Conservation (phyloP, 2,329 filamentous ascomycete species). For the Cladosporium oxysporum region DNA sequence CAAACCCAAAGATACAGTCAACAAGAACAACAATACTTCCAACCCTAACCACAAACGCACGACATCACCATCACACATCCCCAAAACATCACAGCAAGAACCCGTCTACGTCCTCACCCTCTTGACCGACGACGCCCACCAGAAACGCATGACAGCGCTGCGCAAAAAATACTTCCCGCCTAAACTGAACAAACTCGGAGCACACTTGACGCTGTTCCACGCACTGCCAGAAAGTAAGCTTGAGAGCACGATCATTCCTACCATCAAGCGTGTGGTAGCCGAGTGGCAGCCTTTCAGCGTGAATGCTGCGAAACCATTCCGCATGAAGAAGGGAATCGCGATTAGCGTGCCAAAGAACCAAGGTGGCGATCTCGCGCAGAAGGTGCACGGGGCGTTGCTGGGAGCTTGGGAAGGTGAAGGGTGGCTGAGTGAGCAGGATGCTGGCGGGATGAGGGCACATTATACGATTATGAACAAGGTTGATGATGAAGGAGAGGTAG, state of each 20-base stretch:
- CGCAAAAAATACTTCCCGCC: constrained; percentile 45
- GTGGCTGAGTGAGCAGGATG: constrained; percentile 47
- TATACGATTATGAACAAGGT: constrained; percentile 53
- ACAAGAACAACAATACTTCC: neutral
- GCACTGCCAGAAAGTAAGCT: constrained; percentile 46
- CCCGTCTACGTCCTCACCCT: constrained; percentile 48
- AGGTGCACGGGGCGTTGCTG: constrained; percentile 41
- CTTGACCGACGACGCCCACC: constrained; percentile 41
- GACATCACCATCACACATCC: constrained; percentile 30
- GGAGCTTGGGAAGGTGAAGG: constrained; percentile 39
- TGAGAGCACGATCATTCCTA: constrained; percentile 37
- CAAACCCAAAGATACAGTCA: neutral
- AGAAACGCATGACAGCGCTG: constrained; percentile 42
- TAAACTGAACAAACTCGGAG: constrained; percentile 45
- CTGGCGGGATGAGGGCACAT: constrained; percentile 42
- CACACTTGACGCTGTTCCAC: constrained; percentile 50
- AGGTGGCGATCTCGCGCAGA: constrained; percentile 34
- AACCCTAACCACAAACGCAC: constrained; percentile 24
- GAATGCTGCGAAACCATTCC: constrained; percentile 42
- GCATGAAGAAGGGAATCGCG: constrained; percentile 45
- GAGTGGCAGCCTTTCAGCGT: constrained; percentile 41
- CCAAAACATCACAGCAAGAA: constrained; percentile 40
- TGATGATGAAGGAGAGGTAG: constrained; percentile 42
- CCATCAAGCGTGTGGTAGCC: constrained; percentile 34
- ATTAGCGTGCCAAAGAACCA: constrained; percentile 39